Conservation (phyloP, 495 filamentous ascomycete species). For the Trichocladium uniseriatum region DNA sequence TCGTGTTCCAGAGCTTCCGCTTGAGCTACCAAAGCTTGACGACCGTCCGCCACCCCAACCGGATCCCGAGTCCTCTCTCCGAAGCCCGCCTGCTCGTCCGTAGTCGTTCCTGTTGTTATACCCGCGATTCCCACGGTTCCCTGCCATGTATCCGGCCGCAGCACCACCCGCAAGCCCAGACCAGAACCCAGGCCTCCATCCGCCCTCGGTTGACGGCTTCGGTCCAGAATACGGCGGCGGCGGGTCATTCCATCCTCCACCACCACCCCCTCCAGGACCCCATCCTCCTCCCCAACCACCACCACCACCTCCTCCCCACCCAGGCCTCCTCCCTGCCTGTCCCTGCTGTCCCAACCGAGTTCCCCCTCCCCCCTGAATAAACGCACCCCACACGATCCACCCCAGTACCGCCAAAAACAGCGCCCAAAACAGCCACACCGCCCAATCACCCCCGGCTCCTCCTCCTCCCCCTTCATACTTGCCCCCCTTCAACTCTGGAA, state of each 20-base stretch:
- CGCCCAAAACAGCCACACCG: conserved; percentile 22
- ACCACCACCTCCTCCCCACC: conserved; percentile 12
- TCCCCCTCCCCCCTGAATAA: conserved; percentile 12
- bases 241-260: conserved; percentile 43
- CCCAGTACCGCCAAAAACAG: conserved; percentile 37
- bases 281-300: conserved; percentile 15
- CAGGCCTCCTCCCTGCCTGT: conserved; percentile 11
- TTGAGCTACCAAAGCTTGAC: conserved; percentile 23
- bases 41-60: conserved; percentile 14
- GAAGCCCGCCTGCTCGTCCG: conserved; percentile 32
- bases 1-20: conserved; percentile 38
- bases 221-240: conserved; percentile 46
- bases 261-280: conserved; percentile 23
- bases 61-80: conserved; percentile 9
- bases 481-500: conserved; percentile 36
- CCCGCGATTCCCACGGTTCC: conserved; percentile 38
- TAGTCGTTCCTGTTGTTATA: conserved; percentile 20
- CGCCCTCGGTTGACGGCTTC: conserved; percentile 19
- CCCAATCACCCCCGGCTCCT: conserved; percentile 12
- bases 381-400: conserved; percentile 46
- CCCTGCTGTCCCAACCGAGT: not conserved
- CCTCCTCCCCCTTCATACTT: not conserved
- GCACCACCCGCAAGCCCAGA: conserved; percentile 62
- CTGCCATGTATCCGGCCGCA: conserved; percentile 59
- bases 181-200: conserved; percentile 87